Evolutionary conservation across 2,329 filamentous ascomycete genomes (phyloP).

Genomic region (Paraconiothyrium brasiliense): DNA sequence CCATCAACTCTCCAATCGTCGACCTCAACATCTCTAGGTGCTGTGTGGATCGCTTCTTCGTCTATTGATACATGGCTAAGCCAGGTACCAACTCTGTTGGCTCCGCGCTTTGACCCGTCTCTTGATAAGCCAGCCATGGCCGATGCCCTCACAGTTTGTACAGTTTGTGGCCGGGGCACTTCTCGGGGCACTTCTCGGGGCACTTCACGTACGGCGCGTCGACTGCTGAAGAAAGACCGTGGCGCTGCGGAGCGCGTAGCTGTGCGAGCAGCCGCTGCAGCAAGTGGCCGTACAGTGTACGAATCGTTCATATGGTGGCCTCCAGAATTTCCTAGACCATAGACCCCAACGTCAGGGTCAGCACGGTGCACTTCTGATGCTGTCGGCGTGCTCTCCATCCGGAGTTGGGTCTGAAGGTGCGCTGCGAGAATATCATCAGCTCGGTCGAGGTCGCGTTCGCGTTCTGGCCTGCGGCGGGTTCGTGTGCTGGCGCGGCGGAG

Average conservation of each 20-base stretch:
- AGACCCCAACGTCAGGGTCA: slow-evolving; percentile 58
- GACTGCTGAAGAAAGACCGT: slow-evolving; percentile 39
- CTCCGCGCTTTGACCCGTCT: slow-evolving; percentile 47
- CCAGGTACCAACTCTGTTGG: slow-evolving; percentile 51
- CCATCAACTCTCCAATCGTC: slow-evolving; percentile 49
- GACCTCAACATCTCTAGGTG: slow-evolving; percentile 43
- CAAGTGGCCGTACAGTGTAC: slow-evolving; percentile 45
- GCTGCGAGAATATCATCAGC: slow-evolving; percentile 62
- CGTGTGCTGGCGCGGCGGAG: slow-evolving; percentile 38
- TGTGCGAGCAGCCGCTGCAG: slow-evolving; percentile 38
- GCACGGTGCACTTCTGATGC: slow-evolving; percentile 37
- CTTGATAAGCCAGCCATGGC: slow-evolving; percentile 50
- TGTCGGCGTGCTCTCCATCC: slow-evolving; percentile 34
- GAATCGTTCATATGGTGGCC: slow-evolving; percentile 69
- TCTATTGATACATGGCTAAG: slow-evolving; percentile 49
- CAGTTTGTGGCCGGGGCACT: slow-evolving; percentile 21
- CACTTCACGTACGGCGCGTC: slow-evolving; percentile 35
- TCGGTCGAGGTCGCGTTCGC: slow-evolving; percentile 56
- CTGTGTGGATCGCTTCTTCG: slow-evolving; percentile 46
- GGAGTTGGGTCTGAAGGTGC: slow-evolving; percentile 59
- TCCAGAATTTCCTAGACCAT: slow-evolving; percentile 62
- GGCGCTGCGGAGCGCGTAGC: slow-evolving; percentile 35
- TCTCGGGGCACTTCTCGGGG: slow-evolving; percentile 23
- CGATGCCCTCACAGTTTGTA: slow-evolving; percentile 33
- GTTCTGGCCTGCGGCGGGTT: slow-evolving; percentile 43